Evolutionary conservation across 2,329 filamentous ascomycete species (phyloP).

Genomic region (Neonectria coccinea): DNA sequence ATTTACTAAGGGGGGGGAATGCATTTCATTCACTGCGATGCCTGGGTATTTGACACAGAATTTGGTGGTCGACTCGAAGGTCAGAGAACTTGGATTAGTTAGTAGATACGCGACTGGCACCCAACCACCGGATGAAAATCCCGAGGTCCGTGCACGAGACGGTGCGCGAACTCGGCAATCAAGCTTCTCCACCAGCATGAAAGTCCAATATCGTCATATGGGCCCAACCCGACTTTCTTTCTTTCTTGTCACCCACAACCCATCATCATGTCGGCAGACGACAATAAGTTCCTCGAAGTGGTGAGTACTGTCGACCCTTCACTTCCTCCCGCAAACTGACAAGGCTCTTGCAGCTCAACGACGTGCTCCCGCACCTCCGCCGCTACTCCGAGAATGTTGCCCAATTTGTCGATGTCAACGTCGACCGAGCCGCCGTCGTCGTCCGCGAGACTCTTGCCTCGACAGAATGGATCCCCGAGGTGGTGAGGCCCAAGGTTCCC

Average conservation of each 20-base stretch:
- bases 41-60: neutral
- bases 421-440: conserved; percentile 78
- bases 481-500: conserved; percentile 70
- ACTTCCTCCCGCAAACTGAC: conserved; percentile 22
- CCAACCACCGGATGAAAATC: conserved; percentile 22
- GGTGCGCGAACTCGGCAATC: conserved; percentile 41
- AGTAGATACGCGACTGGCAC: neutral
- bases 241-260: conserved; percentile 35
- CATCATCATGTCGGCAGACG: conserved; percentile 78
- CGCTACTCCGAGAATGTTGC: conserved; percentile 79
- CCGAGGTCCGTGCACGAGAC: conserved; percentile 40
- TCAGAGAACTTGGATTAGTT: conserved; percentile 22
- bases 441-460: conserved; percentile 77
- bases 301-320: conserved; percentile 60
- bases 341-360: conserved; percentile 60
- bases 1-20: neutral
- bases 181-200: conserved; percentile 45
- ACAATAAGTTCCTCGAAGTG: conserved; percentile 81
- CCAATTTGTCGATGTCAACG: conserved; percentile 82
- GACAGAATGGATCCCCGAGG: conserved; percentile 78
- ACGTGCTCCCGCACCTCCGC: conserved; percentile 72
- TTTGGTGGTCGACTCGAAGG: neutral
- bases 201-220: conserved; percentile 47
- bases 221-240: conserved; percentile 41
- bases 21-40: neutral